Base-by-base conservation (phyloP, 495 filamentous ascomycete species). In the Penicillium waksmanii region DNA sequence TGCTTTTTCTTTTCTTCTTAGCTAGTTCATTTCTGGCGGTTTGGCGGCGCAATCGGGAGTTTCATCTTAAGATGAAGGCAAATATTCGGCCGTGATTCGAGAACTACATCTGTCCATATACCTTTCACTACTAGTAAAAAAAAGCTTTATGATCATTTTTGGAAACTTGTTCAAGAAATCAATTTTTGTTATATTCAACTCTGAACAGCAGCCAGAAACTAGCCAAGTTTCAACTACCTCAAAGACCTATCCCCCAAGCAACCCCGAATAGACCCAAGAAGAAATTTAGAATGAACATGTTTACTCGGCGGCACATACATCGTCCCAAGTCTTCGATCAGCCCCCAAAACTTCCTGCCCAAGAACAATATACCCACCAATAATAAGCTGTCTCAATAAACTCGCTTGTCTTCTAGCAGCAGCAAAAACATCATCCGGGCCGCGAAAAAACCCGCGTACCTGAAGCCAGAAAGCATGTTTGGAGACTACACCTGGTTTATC, bases 11-110 rank as follows among this genome's bases (percentile, higher is more conserved):
- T 61, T 42, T 53, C 52, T 63, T 59, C 48, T 52, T 48, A 34
- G 53, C 57, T 27, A 48, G 23, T 44, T 40, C 36, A 13, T 67
- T 35, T 27, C 27, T 51, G 66, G 58, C 57, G 67, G 58, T 47
- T 62, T 61, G 62, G 62, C 35, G 66, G 68, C 68, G 68, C 57
- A 59, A 53, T 55, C 38, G 58, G 66, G 67, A 60, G 68, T 68
- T 70, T 57, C 63, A 21, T 27, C 17, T 57, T 25, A 31, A 8
- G 27, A 31, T 9, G 46, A 27, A 48, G 46, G 46, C n/a, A 19
- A 19, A 27, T 48, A 23, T 13, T 48, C 21, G 43, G 43, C 3
- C 19, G 21, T 27, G 18, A 38, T 12, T n/a, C 15, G 46, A 48
- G 19, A 12, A 9, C 19, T 15, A 25, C 23, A 25, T 48, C 11